Base-by-base conservation (phyloP, 768 basidiomycete genomes). In the Suillus fuscotomentosus region DNA sequence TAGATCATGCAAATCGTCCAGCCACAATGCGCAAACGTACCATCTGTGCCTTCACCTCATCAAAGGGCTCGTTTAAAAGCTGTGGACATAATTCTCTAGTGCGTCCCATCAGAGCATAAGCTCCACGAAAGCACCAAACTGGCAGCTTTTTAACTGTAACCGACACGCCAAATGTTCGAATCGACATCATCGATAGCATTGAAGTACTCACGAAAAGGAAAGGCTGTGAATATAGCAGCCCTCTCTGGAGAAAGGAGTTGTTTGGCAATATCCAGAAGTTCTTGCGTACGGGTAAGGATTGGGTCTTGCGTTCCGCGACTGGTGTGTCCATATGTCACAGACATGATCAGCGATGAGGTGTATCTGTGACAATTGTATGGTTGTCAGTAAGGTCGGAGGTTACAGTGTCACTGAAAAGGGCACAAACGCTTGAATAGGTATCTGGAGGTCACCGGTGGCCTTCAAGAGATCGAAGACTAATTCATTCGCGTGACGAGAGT, bases 291-390 rank as follows among this genome's bases (percentile, higher is more conserved):
- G 14, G 51, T 63, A 41, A 78, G 57, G 11, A 64, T 15, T 9
- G 51, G 56, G 50, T 70, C 70, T 22, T 73, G 27, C 60, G 43
- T 36, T 69, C 68, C 8, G 20, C 73, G 56, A 2, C 65, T 63
- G 5, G 68, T 63, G 9, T 62, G 34, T 50, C 66, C 68, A 62
- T 77, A 77, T 1, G 68, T 67, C 34, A 70, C 66, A 3, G 76
- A 61, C 60, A 78, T 63, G 9, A 76, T 69, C 9, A 65, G 65
- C 0, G 77, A 78, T 10, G 76, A 71, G 2, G 74, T 67, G 3
- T 70, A 65, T 31, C 76, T 74, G 38, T 50, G 2, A 41, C 9
- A 10, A 17, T 39, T 22, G 22, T 27, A 15, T 17, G 15, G 24
- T 57, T 17, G 17, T 59, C 39, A 59, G 57, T 10, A 20, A 9